Percentiles rank a stretch among this genome's conserved stretches.
Evolutionary conservation across 768 basidiomycete genomes (phyloP).

Genomic region (Lentinula boryana): DNA sequence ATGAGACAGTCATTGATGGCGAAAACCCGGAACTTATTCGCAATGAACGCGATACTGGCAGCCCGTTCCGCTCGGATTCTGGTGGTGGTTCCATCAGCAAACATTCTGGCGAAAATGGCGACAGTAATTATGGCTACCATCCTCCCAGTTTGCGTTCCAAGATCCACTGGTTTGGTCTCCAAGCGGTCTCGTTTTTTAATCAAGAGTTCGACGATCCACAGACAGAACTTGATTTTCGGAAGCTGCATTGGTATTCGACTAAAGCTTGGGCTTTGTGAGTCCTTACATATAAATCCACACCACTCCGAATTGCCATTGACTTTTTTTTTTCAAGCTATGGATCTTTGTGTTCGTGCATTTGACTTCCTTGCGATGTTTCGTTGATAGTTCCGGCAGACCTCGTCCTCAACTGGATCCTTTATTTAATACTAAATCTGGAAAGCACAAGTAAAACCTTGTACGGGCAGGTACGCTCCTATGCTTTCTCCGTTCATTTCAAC

Average conservation of each 20-base stretch:
- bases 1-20: not conserved
- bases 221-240: conserved; percentile 1
- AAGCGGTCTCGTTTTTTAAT: not conserved
- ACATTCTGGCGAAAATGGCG: not conserved
- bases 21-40: not conserved
- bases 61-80: not conserved
- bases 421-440: not conserved
- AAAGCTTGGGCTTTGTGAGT: conserved; percentile 8
- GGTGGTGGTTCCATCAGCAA: not conserved
- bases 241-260: conserved; percentile 4
- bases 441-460: conserved; percentile 2
- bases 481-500: not conserved
- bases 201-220: conserved; percentile 1
- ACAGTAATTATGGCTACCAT: not conserved
- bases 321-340: not conserved
- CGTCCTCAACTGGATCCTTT: conserved; percentile 5
- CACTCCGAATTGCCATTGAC: not conserved
- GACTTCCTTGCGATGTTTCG: not conserved
- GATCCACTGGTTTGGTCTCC: not conserved
- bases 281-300: not conserved
- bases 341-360: conserved; percentile 1
- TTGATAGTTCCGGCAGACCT: not conserved
- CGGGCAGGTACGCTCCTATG: not conserved
- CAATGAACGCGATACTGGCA: conserved; percentile 1
- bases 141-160: not conserved